These are phyloP conservation scores for Starmera amethionina DNA, from an alignment of 805 yeast genomes.

Conservation along the genomic window DNA sequence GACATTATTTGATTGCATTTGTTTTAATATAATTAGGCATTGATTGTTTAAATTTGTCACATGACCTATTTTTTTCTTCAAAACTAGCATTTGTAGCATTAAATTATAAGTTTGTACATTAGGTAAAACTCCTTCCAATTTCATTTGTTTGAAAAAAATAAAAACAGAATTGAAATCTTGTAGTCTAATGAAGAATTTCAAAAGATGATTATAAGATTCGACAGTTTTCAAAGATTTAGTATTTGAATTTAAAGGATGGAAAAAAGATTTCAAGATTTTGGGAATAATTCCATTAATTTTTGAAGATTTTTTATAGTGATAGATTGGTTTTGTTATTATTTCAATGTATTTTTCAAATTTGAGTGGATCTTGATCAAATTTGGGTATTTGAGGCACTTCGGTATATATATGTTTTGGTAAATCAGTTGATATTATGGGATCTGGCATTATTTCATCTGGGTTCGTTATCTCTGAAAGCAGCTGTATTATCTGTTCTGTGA, in stretches of 20 bases:
- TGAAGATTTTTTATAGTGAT: constrained; percentile 26
- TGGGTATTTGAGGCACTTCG: constrained; percentile 28
- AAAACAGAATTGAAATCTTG: constrained; percentile 31
- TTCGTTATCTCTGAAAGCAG: too few relatives aligned
- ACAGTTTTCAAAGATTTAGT: constrained; percentile 22
- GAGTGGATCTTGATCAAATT: constrained; percentile 16
- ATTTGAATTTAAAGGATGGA: constrained; percentile 27
- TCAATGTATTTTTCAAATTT: constrained; percentile 25
- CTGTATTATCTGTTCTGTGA: too few relatives aligned
- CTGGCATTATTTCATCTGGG: too few relatives aligned
- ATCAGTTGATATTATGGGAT: too few relatives aligned
- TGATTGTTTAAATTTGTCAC: constrained; percentile 19
- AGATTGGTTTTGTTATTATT: constrained; percentile 26
- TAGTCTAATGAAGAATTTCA: constrained; percentile 27
- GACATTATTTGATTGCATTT: constrained; percentile 20
- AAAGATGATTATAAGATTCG: constrained; percentile 25
- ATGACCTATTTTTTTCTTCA: constrained; percentile 19
- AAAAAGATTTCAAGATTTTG: constrained; percentile 26
- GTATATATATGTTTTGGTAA: constrained; percentile 13
- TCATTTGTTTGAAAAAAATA: constrained; percentile 31
- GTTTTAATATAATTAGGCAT: constrained; percentile 19
- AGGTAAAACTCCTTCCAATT: constrained; percentile 21
- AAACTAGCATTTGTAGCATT: constrained; percentile 22
- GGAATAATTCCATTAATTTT: constrained; percentile 27
- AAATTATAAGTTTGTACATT: constrained; percentile 30